A percentile compares a stretch with the other conserved stretches of the same genome.
Evolutionary conservation across 495 filamentous ascomycete species (phyloP).

Genomic region (Opeltia flavorubescens): DNA sequence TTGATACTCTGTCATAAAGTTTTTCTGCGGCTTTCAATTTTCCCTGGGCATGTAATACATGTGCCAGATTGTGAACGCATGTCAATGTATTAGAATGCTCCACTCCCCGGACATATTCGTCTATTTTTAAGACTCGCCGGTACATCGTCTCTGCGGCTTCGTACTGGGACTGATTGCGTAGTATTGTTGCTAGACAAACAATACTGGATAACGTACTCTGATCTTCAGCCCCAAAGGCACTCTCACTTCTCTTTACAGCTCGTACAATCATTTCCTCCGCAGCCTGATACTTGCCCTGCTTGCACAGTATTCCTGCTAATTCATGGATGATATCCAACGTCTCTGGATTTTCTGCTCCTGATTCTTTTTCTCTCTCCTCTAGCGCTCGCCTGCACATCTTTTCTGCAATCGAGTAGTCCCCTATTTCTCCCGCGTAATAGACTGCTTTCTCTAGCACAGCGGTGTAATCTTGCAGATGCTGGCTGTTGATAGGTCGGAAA

Average conservation of each 20-base stretch:
- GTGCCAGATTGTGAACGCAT: slow-evolving; percentile 25
- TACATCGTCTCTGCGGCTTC: slow-evolving; percentile 24
- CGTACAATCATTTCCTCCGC: slow-evolving; percentile 19
- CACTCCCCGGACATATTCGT: slow-evolving; percentile 18
- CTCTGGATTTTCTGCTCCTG: slow-evolving; percentile 10
- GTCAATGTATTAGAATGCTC: slow-evolving; percentile 26
- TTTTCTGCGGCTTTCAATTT: slow-evolving; percentile 9
- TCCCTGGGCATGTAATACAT: slow-evolving; percentile 6
- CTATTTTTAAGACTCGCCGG: slow-evolving; percentile 15
- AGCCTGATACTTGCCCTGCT: slow-evolving; percentile 17
- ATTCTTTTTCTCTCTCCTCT: slow-evolving; percentile 10
- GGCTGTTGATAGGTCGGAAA: slow-evolving; percentile 6
- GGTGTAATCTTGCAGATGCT: slow-evolving; percentile 17
- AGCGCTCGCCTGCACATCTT: slow-evolving; percentile 9
- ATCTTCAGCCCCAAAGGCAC: slow-evolving; percentile 11
- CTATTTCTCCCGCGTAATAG: slow-evolving; percentile 17
- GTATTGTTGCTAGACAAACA: slow-evolving; percentile 16
- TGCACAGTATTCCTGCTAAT: too few species aligned
- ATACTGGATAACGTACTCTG: slow-evolving; percentile 14
- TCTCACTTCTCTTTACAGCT: slow-evolving; percentile 7
- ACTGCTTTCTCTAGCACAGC: slow-evolving; percentile 18
- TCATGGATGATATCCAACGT: too few species aligned
- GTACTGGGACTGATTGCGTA: slow-evolving; percentile 20
- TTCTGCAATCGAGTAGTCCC: slow-evolving; percentile 12
- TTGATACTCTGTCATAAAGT: slow-evolving; percentile 1